Base-by-base conservation (phyloP, 2,329 filamentous ascomycete genomes). In the Aspergillus floridensis region DNA sequence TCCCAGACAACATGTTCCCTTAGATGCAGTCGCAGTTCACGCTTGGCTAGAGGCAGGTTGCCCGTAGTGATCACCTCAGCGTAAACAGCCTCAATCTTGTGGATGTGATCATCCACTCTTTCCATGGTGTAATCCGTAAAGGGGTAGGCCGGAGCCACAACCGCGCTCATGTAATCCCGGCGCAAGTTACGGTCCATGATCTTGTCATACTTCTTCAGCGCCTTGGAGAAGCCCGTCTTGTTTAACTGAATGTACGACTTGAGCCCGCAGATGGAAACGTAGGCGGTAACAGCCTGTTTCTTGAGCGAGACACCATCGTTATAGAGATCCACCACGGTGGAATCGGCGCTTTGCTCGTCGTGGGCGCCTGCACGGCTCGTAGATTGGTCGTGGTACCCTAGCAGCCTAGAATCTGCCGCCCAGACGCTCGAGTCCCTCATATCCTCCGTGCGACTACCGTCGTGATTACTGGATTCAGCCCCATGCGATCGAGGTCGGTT, bases 1-100 rank as follows among this genome's bases (percentile, higher is more conserved):
- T 99, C 96, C 96, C 95, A 99, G 0, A 98, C 93, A 21, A 99
- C 93, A 74, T 99, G 95, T 77, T 99, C 96, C 59, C 95, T 84
- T 26, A 99, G 83, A 71, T 99, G 93, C 31, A 96, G 86, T 56
- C 95, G 86, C 59, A 99, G 81, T 72, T 98, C 95, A 66, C 91
- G 88, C 69, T 88, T 91, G 4, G 95, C 93, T 12, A 89, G 79
- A 5, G 84, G 81, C 3, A 89, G 77, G 70, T 99, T 91, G 31
- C 92, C 92, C 47, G 88, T 86, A 0, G 92, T 96, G 57, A 96
- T 89, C 19, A 97, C 81, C 26, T 89, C 84, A 1, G 92, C 87
- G 71, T 97, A 99, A 1, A 88, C 84, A 52, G 84, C 77, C 74
- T 98, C 95, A 71, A 97, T 87, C 64, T 86, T 84, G 31, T 76